Percentiles rank a stretch among this genome's conserved stretches.
phyloP scores from a whole-genome alignment of 1,284 basidiomycete species.

The Peniophora sp. region DNA sequence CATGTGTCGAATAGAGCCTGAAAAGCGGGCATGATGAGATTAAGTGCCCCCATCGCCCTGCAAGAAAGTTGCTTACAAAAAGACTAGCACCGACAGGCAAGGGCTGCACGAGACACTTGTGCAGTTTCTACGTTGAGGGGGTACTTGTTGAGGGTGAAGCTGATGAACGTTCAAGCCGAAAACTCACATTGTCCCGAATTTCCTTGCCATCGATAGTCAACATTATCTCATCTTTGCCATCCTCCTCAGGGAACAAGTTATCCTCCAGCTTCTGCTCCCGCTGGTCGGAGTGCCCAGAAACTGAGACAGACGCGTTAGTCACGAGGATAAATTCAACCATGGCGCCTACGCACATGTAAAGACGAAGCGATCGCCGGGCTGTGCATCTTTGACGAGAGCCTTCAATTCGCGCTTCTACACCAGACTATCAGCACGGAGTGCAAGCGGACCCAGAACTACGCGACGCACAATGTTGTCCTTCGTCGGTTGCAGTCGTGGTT shows the following conservation, averaged over 20 bases:
- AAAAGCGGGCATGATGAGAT: not conserved
- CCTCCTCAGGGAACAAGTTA: slow-evolving; percentile 20
- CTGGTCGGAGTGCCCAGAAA: slow-evolving; percentile 26
- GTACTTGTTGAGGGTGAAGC: not conserved
- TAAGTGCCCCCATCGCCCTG: not conserved
- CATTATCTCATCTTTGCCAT: slow-evolving; percentile 26
- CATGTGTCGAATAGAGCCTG: slow-evolving; percentile 41
- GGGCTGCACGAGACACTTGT: slow-evolving; percentile 27
- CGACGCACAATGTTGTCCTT: slow-evolving; percentile 7
- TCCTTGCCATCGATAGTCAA: slow-evolving; percentile 11
- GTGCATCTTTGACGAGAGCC: slow-evolving; percentile 19
- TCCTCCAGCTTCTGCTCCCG: slow-evolving; percentile 15
- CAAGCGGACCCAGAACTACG: not conserved
- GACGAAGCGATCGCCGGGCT: slow-evolving; percentile 27
- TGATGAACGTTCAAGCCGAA: no score
- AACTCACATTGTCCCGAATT: slow-evolving; percentile 29
- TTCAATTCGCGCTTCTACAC: slow-evolving; percentile 24
- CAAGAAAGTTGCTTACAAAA: slow-evolving; percentile 13
- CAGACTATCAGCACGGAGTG: not conserved
- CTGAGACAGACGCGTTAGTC: slow-evolving; percentile 9
- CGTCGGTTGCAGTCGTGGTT: slow-evolving; percentile 3
- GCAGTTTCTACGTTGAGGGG: slow-evolving; percentile 24
- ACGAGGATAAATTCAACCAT: not conserved
- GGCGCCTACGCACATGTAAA: slow-evolving; percentile 25
- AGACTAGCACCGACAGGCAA: slow-evolving; percentile 32